These are phyloP conservation scores for Bidens hawaiensis DNA, from an alignment of 140 eudicot species.

Conservation along the genomic window DNA sequence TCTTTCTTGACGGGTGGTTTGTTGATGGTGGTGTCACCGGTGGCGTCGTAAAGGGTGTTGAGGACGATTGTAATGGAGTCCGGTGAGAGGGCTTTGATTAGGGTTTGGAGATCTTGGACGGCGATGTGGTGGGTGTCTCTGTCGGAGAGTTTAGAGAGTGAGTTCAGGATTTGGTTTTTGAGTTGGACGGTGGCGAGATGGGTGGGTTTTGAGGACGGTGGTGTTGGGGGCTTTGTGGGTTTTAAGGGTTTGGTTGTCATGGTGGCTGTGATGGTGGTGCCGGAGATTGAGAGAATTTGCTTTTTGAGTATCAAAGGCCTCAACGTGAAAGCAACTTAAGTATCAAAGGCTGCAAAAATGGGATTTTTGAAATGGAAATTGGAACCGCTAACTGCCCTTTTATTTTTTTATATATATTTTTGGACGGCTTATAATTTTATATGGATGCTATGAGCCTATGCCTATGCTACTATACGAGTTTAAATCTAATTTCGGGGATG, in stretches of 20 bases:
- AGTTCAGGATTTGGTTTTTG: slow-evolving; percentile 61
- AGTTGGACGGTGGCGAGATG: slow-evolving; percentile 79
- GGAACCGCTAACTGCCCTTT: not conserved
- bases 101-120: slow-evolving; percentile 63
- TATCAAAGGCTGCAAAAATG: slow-evolving; percentile 3
- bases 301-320: too few species aligned
- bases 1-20: slow-evolving; percentile 75
- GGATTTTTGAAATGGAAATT: slow-evolving; percentile 12
- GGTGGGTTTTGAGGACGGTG: slow-evolving; percentile 48
- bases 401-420: not conserved
- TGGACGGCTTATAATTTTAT: too few species aligned
- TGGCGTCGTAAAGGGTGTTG: slow-evolving; percentile 71
- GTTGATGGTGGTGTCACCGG: slow-evolving; percentile 45
- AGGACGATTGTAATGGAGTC: slow-evolving; percentile 58
- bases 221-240: slow-evolving; percentile 42
- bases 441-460: too few species aligned
- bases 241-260: slow-evolving; percentile 38
- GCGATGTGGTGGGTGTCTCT: slow-evolving; percentile 96
- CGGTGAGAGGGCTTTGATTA: slow-evolving; percentile 51
- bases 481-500: too few species aligned
- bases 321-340: slow-evolving; percentile 28
- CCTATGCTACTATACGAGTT: too few species aligned
- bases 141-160: slow-evolving; percentile 76
- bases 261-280: slow-evolving; percentile 5
- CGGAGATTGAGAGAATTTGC: slow-evolving; percentile 4